Base-by-base conservation (phyloP, 768 basidiomycete species). In the Gymnopilus dilepis region DNA sequence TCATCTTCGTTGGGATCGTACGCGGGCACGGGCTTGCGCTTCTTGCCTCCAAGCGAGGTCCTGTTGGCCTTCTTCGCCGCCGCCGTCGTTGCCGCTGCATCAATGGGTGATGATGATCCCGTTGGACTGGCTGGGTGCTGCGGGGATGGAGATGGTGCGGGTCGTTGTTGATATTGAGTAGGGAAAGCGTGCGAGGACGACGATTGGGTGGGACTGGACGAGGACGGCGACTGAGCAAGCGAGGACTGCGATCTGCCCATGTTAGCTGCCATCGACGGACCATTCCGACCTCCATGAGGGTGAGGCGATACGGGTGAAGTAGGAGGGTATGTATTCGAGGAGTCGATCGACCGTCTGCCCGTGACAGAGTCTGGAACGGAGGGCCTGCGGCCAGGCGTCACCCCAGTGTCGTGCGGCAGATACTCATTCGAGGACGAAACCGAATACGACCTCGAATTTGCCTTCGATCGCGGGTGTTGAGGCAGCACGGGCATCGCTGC, bases 11-110 rank as follows among this genome's bases (percentile, higher is more conserved):
- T 63, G 24, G 75, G 69, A 63, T 81, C 75, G 63, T 86, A 87
- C 15, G 73, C 75, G 9, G 86, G 86, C n/a, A 86, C 86, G 12
- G 86, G 84, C 67, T 87, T 87, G 48, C 86, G 76, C 28, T 83
- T 73, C 48, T 72, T 72, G 41, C 52, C 77, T 71, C 37, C 63
- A 26, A 63, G 63, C 60, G 70, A 74, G 63, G 78, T 58, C 67
- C 72, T 63, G 57, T 70, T 66, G 7, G 67, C 65, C 50, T 68
- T 62, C 56, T 71, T 71, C 6, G 47, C 51, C n/a, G 45, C 47
- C 31, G 47, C 47, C 4, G 26, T 71, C 6, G 47, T 54, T n/a
- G 45, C 47, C 31, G 47, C 47, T 8, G 26, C 55, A 19, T 56
- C 43, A 51, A 21, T 38, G 6, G 26, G 30, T 28, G 56, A 34